These are phyloP conservation scores for Pseudoturritis turrita DNA, from an alignment of 345 rosid genomes.

Conservation along the genomic window DNA sequence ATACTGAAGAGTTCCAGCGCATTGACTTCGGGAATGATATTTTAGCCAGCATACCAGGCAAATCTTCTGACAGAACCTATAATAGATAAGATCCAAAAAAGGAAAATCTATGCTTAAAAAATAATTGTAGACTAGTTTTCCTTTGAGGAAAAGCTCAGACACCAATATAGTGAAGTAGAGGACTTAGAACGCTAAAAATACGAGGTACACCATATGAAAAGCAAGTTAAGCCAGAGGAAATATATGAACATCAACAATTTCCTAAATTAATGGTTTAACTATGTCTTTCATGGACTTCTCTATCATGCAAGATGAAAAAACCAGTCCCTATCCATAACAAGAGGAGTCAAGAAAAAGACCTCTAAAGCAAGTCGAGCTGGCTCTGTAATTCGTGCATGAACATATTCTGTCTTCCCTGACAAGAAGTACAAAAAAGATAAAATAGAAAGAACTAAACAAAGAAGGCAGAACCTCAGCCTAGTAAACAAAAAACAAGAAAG, in stretches of 20 bases:
- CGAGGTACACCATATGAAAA: not conserved
- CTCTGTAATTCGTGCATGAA: slow-evolving; percentile 63
- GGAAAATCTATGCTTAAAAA: not conserved
- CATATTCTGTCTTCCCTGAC: slow-evolving; percentile 88
- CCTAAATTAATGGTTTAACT: not conserved
- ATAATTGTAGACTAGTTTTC: slow-evolving; percentile 1
- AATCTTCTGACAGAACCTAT: slow-evolving; percentile 82
- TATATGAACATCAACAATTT: not conserved
- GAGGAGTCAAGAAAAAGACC: slow-evolving; percentile 44
- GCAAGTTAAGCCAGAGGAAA: not conserved
- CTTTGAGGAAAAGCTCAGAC: slow-evolving; percentile 5
- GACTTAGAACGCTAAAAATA: not conserved
- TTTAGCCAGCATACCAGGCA: slow-evolving; percentile 64
- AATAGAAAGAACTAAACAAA: not conserved
- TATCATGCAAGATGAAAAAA: slow-evolving; percentile 5
- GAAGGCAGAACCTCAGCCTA: slow-evolving; percentile 3
- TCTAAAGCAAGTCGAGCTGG: slow-evolving; percentile 66
- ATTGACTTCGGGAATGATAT: slow-evolving; percentile 89
- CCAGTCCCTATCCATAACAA: slow-evolving; percentile 9
- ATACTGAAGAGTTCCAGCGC: slow-evolving; percentile 94
- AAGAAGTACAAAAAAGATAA: not conserved
- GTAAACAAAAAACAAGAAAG: not conserved
- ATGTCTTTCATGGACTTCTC: not conserved
- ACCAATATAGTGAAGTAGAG: slow-evolving; percentile 9
- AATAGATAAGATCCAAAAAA: not conserved